Conservation (phyloP, 768 basidiomycete genomes). For the Boletus eberwhitei region DNA sequence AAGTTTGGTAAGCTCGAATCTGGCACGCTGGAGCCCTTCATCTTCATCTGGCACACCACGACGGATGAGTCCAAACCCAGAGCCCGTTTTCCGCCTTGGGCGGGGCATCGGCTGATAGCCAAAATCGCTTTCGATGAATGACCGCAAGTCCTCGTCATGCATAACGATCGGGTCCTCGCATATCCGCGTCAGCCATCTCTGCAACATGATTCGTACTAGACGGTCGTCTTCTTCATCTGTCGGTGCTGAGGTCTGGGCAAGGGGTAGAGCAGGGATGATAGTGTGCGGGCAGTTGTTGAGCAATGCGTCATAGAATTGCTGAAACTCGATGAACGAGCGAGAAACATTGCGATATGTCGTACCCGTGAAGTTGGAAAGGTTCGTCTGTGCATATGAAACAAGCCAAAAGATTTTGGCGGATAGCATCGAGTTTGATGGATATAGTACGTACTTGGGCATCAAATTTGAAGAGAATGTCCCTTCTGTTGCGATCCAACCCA, state of each 20-base stretch:
- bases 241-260: constrained; percentile 95
- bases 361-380: constrained; percentile 87
- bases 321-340: constrained; percentile 92
- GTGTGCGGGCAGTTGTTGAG: constrained; percentile 92
- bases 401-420: constrained; percentile 1
- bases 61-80: constrained; percentile 73
- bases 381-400: constrained; percentile 57
- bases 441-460: constrained; percentile 76
- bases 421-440: background rate
- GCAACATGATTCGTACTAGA: constrained; percentile 90
- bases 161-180: constrained; percentile 89
- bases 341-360: constrained; percentile 91
- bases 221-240: constrained; percentile 99
- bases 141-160: constrained; percentile 88
- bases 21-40: constrained; percentile 84
- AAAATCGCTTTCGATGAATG: constrained; percentile 97
- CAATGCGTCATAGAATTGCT: constrained; percentile 88
- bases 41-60: constrained; percentile 91
- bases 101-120: constrained; percentile 87
- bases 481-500: constrained; percentile 88
- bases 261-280: constrained; percentile 90
- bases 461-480: constrained; percentile 90
- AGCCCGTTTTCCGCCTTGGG: constrained; percentile 65
- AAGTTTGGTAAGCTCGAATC: constrained; percentile 87
- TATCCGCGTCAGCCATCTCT: constrained; percentile 90